Conservation (phyloP, 139 green algal species). For the Chlorella sp. region DNA sequence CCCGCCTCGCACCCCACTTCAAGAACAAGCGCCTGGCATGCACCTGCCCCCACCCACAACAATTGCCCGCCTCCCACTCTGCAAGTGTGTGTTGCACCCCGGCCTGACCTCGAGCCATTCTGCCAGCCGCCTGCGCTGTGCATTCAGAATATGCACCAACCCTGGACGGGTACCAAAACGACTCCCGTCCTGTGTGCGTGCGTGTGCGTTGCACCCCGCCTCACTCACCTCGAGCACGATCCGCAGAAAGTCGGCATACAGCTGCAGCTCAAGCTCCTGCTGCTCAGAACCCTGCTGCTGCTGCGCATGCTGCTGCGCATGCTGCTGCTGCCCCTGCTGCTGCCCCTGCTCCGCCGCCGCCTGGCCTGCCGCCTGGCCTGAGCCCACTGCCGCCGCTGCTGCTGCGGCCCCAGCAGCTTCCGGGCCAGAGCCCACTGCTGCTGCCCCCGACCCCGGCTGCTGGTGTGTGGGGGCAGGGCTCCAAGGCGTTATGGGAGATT, state of each 20-base stretch:
- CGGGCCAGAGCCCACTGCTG: neutral
- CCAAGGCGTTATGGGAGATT: conserved; percentile 20
- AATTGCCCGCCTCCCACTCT: too few species aligned
- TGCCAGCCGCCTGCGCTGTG: too few species aligned
- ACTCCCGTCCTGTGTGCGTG: too few species aligned
- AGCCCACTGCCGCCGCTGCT: conserved; percentile 4
- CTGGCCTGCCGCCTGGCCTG: neutral
- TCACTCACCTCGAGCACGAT: conserved; percentile 83
- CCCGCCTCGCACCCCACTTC: too few species aligned
- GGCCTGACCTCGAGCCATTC: too few species aligned
- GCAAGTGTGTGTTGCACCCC: too few species aligned
- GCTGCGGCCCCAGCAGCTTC: neutral
- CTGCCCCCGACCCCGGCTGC: neutral
- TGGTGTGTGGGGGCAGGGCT: neutral
- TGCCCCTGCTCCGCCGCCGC: neutral
- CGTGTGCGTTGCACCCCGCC: neutral
- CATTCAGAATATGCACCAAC: too few species aligned
- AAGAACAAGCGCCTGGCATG: too few species aligned
- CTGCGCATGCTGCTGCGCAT: conserved; percentile 9
- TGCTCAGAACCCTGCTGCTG: neutral
- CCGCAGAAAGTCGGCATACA: conserved; percentile 86
- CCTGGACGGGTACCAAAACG: too few species aligned
- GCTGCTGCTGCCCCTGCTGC: neutral
- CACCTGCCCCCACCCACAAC: too few species aligned
- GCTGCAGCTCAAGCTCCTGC: conserved; percentile 61